Conservation (phyloP, 192 early-diverging fungal genomes). For the Spizellomyces sp. region DNA sequence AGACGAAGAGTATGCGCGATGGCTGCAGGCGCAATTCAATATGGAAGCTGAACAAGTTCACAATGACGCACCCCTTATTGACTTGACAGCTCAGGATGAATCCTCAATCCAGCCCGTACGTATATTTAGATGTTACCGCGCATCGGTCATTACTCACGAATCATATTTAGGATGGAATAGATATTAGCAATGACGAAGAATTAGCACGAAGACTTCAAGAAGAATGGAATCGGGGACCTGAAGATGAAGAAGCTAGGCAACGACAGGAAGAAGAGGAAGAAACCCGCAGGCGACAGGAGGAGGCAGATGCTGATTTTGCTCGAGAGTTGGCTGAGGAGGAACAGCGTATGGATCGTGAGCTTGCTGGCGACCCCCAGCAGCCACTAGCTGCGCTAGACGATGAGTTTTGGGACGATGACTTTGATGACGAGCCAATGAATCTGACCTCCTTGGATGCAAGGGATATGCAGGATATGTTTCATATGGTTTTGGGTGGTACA, state of each 20-base stretch:
- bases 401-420: background rate
- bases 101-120: background rate
- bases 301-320: background rate
- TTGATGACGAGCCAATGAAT: background rate
- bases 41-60: background rate
- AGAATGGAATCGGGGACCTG: background rate
- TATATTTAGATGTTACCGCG: background rate
- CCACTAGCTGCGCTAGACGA: background rate
- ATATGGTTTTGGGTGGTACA: background rate
- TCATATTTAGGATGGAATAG: background rate
- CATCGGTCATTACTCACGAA: background rate
- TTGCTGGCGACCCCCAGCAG: background rate
- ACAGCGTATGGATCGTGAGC: background rate
- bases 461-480: background rate
- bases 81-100: constrained; percentile 23
- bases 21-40: background rate
- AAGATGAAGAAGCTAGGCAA: background rate
- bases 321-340: constrained; percentile 3
- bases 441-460: background rate
- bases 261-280: background rate
- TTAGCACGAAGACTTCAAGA: constrained; percentile 14
- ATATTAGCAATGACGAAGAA: constrained; percentile 13
- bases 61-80: background rate
- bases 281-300: background rate
- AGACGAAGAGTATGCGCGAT: background rate